Conservation (phyloP, 768 basidiomycete genomes). For the Wakefieldia striispora region DNA sequence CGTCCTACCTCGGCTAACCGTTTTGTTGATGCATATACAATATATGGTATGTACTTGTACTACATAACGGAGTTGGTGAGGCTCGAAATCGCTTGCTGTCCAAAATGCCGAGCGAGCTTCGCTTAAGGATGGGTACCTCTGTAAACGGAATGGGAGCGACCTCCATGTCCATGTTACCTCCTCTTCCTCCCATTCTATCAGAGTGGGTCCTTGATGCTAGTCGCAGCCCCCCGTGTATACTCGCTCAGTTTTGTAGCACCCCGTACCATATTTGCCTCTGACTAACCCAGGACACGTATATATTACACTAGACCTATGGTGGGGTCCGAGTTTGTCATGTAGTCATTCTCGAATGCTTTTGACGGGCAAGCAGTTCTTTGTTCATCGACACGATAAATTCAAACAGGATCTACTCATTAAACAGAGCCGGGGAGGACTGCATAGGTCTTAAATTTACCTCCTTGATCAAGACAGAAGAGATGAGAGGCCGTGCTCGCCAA, state of each 20-base stretch:
- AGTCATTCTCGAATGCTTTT: constrained; percentile 9
- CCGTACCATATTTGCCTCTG: too few species aligned
- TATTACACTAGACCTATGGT: constrained; percentile 5
- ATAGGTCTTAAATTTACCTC: constrained; percentile 17
- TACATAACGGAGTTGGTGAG: too few species aligned
- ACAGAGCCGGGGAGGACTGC: constrained; percentile 19
- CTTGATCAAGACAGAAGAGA: constrained; percentile 1
- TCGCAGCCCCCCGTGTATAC: constrained; percentile 14
- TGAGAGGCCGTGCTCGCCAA: constrained; percentile 7
- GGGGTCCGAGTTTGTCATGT: constrained; percentile 15
- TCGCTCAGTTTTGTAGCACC: constrained; percentile 5
- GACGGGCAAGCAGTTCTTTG: constrained; percentile 12
- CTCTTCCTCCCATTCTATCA: not conserved
- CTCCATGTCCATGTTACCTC: not conserved
- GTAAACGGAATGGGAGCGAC: too few species aligned
- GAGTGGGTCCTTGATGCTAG: constrained; percentile 9
- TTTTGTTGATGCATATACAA: too few species aligned
- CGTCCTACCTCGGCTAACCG: too few species aligned
- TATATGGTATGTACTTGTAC: too few species aligned
- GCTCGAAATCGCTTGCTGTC: too few species aligned
- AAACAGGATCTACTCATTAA: not conserved
- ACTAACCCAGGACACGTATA: not conserved
- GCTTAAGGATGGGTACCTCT: too few species aligned
- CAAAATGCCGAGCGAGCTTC: too few species aligned
- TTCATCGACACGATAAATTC: not conserved